A percentile compares a stretch with the other conserved stretches of the same genome.
Evolutionary conservation across 441 rosid species (phyloP).

Genomic region (Biscutella laevigata): DNA sequence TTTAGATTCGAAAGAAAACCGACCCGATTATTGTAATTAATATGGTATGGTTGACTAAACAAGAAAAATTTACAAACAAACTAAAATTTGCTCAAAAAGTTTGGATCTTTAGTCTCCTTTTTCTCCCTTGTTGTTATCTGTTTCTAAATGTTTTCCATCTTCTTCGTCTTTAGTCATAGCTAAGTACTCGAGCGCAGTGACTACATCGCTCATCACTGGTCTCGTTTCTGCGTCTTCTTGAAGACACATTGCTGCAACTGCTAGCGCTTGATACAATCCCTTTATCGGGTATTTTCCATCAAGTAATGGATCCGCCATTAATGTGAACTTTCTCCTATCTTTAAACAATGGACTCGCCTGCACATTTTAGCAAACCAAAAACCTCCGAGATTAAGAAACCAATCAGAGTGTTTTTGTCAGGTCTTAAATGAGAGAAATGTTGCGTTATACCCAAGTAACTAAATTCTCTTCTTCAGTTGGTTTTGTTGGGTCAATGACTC

Average conservation of each 20-base stretch:
- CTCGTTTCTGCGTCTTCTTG: constrained; percentile 76
- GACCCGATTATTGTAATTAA: too few species aligned
- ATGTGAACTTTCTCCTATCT: constrained; percentile 62
- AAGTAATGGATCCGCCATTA: constrained; percentile 79
- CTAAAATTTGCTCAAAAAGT: not conserved
- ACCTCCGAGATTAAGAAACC: not conserved
- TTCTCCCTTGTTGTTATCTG: not conserved
- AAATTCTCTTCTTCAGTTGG: constrained; percentile 74
- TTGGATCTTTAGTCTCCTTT: constrained; percentile 13
- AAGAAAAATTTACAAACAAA: constrained; percentile 13
- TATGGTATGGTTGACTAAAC: too few species aligned
- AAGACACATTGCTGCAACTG: constrained; percentile 92
- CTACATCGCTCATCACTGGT: constrained; percentile 90
- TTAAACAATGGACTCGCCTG: constrained; percentile 84
- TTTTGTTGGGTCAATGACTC: constrained; percentile 72
- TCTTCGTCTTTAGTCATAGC: constrained; percentile 26
- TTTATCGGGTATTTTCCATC: constrained; percentile 56
- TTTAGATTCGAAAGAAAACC: too few species aligned
- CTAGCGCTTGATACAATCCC: constrained; percentile 87
- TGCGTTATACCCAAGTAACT: constrained; percentile 62
- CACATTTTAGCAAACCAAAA: constrained; percentile 2
- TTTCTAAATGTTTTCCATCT: constrained; percentile 15
- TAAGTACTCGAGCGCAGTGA: constrained; percentile 75
- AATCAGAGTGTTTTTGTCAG: not conserved
- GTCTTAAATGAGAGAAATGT: not conserved